phyloP scores from a whole-genome alignment of 352 stramenopile species.

The Globisporangium acanthophoron region DNA sequence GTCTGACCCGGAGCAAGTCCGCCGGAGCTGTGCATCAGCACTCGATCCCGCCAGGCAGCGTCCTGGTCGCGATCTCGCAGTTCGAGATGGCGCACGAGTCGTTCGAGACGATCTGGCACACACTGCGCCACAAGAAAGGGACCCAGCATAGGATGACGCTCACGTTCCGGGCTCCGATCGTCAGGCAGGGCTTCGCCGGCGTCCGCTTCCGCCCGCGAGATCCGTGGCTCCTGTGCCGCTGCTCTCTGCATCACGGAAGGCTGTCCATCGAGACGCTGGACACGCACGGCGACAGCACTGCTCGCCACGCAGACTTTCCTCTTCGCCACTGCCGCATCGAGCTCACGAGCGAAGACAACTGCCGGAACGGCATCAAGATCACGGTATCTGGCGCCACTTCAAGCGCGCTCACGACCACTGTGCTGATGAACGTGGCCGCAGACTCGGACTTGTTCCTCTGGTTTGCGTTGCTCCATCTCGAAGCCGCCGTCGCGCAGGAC shows the following conservation, averaged over 20 bases:
- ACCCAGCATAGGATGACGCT: conserved; percentile 42
- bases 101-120: conserved; percentile 68
- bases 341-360: conserved; percentile 34
- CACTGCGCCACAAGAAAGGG: conserved; percentile 47
- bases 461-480: conserved; percentile 49
- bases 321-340: conserved; percentile 46
- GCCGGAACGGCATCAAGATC: conserved; percentile 46
- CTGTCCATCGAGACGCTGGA: conserved; percentile 22
- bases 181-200: conserved; percentile 28
- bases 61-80: conserved; percentile 47
- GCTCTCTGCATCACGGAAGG: conserved; percentile 27
- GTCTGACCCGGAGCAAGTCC: conserved; percentile 3
- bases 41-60: conserved; percentile 45
- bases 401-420: conserved; percentile 13
- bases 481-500: conserved; percentile 43
- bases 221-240: conserved; percentile 29
- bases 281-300: neutral
- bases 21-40: neutral
- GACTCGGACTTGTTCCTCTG: conserved; percentile 48
- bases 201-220: conserved; percentile 34
- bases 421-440: conserved; percentile 38
- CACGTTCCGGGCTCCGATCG: conserved; percentile 39
- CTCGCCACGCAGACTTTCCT: conserved; percentile 19
- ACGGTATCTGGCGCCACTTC: conserved; percentile 8
- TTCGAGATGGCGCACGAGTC: conserved; percentile 62